These are phyloP conservation scores for Cordia subcordata DNA, from an alignment of 257 asterid species.

Conservation along the genomic window DNA sequence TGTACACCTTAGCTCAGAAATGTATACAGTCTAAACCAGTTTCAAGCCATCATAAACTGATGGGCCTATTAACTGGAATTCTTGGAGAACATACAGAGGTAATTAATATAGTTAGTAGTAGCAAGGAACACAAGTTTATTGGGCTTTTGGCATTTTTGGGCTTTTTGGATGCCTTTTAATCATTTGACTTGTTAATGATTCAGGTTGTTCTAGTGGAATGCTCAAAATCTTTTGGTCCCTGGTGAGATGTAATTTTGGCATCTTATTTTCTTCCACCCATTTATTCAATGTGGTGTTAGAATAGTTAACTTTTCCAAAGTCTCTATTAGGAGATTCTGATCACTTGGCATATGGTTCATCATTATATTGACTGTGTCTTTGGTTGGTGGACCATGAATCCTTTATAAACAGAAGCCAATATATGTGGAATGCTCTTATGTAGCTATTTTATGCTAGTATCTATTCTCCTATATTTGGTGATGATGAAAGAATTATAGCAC, in stretches of 20 bases:
- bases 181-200: slow-evolving; percentile 13
- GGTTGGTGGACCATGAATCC: too few relatives aligned
- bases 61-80: slow-evolving; percentile 70
- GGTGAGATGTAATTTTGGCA: slow-evolving; percentile 46
- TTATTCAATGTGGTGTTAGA: too few relatives aligned
- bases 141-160: slow-evolving; percentile 4
- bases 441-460: too few relatives aligned
- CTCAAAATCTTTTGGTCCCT: slow-evolving; percentile 92
- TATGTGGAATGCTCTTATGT: too few relatives aligned
- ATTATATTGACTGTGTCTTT: too few relatives aligned
- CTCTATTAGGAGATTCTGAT: neutral
- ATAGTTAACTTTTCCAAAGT: neutral
- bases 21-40: slow-evolving; percentile 74
- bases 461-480: too few relatives aligned
- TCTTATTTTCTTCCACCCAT: neutral
- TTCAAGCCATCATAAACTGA: slow-evolving; percentile 65
- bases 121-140: too few relatives aligned
- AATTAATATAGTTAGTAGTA: slow-evolving; percentile 3
- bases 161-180: slow-evolving; percentile 11
- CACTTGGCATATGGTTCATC: too few relatives aligned
- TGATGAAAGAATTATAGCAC: too few relatives aligned
- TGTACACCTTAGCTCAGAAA: slow-evolving; percentile 79
- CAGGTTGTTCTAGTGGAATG: slow-evolving; percentile 92
- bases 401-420: too few relatives aligned
- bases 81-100: slow-evolving; percentile 89